These are phyloP conservation scores for Nepenthes mirabilis DNA, from an alignment of 148 eudicot species.

Conservation along the genomic window DNA sequence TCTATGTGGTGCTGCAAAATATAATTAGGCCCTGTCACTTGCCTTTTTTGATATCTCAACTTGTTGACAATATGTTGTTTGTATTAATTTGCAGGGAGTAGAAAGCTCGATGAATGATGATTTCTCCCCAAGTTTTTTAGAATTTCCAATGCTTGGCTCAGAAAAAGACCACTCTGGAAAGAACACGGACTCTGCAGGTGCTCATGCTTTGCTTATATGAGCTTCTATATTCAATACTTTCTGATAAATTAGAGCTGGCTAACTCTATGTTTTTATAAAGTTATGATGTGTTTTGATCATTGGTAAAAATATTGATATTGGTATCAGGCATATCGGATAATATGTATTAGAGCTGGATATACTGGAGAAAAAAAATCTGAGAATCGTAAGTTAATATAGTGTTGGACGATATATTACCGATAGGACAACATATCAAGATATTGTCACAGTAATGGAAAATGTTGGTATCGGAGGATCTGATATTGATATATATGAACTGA, in stretches of 20 bases:
- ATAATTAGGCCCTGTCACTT: neutral
- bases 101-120: slow-evolving; percentile 31
- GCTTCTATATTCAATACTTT: neutral
- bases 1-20: neutral
- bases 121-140: slow-evolving; percentile 77
- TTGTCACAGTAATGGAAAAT: too few relatives aligned
- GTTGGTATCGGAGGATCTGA: too few relatives aligned
- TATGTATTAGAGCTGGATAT: too few relatives aligned
- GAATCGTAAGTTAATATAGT: too few relatives aligned
- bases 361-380: too few relatives aligned
- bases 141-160: slow-evolving; percentile 90
- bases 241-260: neutral
- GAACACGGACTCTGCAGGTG: slow-evolving; percentile 47
- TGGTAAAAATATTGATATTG: too few relatives aligned
- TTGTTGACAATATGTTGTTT: too few relatives aligned
- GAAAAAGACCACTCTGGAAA: slow-evolving; percentile 50
- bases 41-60: neutral
- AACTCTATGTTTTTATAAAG: neutral
- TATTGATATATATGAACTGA: too few relatives aligned
- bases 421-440: too few relatives aligned
- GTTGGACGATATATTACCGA: too few relatives aligned
- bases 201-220: slow-evolving; percentile 3
- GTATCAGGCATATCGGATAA: too few relatives aligned
- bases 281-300: neutral
- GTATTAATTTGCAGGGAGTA: slow-evolving; percentile 38